Evolutionary conservation across 2,329 filamentous ascomycete species (phyloP).

Genomic region (Grosmannia clavigera): DNA sequence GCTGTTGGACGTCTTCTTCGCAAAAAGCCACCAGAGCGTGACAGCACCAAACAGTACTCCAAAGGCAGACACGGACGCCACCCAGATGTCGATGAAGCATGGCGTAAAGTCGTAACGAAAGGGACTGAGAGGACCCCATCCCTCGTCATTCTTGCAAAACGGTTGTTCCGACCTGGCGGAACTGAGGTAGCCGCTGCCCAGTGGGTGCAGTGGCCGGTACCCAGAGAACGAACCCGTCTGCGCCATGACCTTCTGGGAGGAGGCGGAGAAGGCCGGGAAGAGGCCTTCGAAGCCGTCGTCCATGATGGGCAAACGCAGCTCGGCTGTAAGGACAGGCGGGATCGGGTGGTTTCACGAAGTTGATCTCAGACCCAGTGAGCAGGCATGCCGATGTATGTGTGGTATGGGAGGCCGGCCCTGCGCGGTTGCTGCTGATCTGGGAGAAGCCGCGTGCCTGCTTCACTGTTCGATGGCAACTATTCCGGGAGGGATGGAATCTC

Average conservation of each 20-base stretch:
- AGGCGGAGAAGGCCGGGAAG: conserved; percentile 7
- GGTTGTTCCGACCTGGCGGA: conserved; percentile 47
- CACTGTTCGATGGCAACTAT: not conserved
- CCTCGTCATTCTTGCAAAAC: conserved; percentile 79
- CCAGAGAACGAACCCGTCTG: conserved; percentile 51
- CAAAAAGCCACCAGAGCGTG: conserved; percentile 69
- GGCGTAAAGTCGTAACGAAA: conserved; percentile 89
- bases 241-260: conserved; percentile 33
- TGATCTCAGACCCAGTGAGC: not conserved
- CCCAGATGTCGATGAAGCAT: conserved; percentile 90
- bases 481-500: not conserved
- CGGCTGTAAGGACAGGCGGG: not conserved
- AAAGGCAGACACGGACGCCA: conserved; percentile 64
- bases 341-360: not conserved
- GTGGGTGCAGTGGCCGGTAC: conserved; percentile 34
- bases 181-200: conserved; percentile 49
- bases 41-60: conserved; percentile 66
- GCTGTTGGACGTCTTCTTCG: conserved; percentile 50
- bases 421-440: not conserved
- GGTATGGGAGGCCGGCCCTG: not conserved
- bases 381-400: not conserved
- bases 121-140: conserved; percentile 88
- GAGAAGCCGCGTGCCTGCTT: not conserved
- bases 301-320: not conserved
- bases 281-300: conserved; percentile 1